Conservation (phyloP, 2,329 filamentous ascomycete species). For the Torrubiella hemipterigena region DNA sequence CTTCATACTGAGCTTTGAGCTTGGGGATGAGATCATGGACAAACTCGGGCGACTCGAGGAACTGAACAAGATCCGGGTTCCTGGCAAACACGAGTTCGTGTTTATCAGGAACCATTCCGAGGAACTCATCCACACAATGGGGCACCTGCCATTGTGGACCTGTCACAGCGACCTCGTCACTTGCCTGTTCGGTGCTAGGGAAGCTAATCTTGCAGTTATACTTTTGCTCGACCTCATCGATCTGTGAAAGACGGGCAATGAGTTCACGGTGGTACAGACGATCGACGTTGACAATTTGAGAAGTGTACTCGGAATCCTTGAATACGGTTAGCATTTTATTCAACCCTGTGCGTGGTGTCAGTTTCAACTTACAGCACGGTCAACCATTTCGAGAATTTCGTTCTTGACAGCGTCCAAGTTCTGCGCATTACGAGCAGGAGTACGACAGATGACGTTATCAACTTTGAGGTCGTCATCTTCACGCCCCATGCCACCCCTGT, state of each 20-base stretch:
- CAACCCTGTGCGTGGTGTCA: too few species aligned
- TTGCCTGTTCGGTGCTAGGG: slow-evolving; percentile 92
- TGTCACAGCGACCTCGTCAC: slow-evolving; percentile 89
- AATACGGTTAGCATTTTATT: slow-evolving; percentile 4
- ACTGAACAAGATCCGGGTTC: slow-evolving; percentile 64
- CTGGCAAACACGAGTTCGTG: slow-evolving; percentile 82
- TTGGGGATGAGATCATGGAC: slow-evolving; percentile 68
- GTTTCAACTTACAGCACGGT: slow-evolving; percentile 76
- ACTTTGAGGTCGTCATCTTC: slow-evolving; percentile 98
- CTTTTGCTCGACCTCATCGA: slow-evolving; percentile 94
- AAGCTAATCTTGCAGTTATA: slow-evolving; percentile 99
- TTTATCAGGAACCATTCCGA: slow-evolving; percentile 95
- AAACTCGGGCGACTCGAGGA: slow-evolving; percentile 73
- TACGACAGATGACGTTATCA: slow-evolving; percentile 97
- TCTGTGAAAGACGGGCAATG: slow-evolving; percentile 74
- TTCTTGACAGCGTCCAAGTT: slow-evolving; percentile 96
- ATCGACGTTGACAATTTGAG: slow-evolving; percentile 86
- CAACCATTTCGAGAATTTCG: slow-evolving; percentile 99
- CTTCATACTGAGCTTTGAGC: slow-evolving; percentile 83
- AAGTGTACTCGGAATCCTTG: slow-evolving; percentile 93
- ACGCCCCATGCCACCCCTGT: slow-evolving; percentile 80
- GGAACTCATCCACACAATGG: slow-evolving; percentile 87
- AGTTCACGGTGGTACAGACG: slow-evolving; percentile 92
- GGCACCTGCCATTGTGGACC: slow-evolving; percentile 98
- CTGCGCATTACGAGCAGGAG: slow-evolving; percentile 90